Base-by-base conservation (phyloP, 129 eudicot genomes). In the Escallonia herrerae region DNA sequence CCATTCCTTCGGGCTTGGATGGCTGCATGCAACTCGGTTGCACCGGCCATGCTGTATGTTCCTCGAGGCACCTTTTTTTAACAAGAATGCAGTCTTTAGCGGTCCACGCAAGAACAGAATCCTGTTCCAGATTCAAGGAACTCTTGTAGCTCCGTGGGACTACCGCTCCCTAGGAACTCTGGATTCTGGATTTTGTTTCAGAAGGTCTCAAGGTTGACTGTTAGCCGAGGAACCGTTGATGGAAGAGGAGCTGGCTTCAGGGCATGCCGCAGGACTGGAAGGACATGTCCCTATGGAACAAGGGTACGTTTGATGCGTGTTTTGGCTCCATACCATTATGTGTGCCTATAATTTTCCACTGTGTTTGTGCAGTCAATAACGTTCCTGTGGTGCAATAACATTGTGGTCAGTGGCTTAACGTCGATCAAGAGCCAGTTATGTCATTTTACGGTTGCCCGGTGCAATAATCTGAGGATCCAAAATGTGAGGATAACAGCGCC, bases 211-310 rank as follows among this genome's bases (percentile, higher is more conserved):
- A 22, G 33, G 33, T 22, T 22, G 33, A 22, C 33, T 22, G 33
- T 22, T 22, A 22, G 33, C 33, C 1, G 33, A 22, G 33, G 33
- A 22, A 22, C 33, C 33, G 33, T 22, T 79, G 68, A 87, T 60
- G 95, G 81, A 9, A 68, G 70, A 37, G 90, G 95, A 14, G 50
- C 87, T 3, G 62, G 78, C 54, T 81, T 81, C 7, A 83, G 95
- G 95, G 68, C 67, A 38, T 87, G 95, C 64, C 64, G 80, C 10
- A 60, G 62, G 46, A 60, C 80, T 5, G 85, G 85, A 0, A 63
- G 69, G 60, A 56, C 52, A 42, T 87, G 95, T 50, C 87, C 95
- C 0, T 63, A 48, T 11, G 90, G 90, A 46, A 87, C 84, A 63
- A 76, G 85, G 90, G 95, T 87, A 58, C 61, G 84, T 58, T 6